Evolutionary conservation across 805 yeast genomes (phyloP).

Genomic region (Komagataella populi): DNA sequence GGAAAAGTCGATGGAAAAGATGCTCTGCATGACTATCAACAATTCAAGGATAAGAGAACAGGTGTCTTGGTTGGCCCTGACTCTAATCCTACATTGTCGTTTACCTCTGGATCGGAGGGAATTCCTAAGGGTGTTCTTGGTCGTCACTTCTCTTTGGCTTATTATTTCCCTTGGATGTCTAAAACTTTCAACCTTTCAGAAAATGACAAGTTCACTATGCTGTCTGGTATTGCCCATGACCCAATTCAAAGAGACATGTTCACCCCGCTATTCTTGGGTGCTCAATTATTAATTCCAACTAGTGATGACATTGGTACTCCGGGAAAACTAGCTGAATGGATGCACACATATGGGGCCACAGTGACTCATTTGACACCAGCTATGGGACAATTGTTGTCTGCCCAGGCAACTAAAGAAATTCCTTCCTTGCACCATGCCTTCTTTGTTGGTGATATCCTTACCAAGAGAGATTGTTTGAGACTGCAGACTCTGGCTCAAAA

Average conservation of each 20-base stretch:
- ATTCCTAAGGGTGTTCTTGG: constrained; percentile 98
- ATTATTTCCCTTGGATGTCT: constrained; percentile 99
- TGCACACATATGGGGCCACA: constrained; percentile 79
- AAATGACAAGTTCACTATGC: constrained; percentile 88
- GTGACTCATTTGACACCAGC: constrained; percentile 98
- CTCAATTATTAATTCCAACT: constrained; percentile 85
- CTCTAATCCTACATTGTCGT: constrained; percentile 89
- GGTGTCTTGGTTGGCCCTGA: constrained; percentile 96
- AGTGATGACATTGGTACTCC: constrained; percentile 98
- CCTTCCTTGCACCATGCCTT: constrained; percentile 89
- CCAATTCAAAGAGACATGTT: constrained; percentile 99
- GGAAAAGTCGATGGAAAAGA: constrained; percentile 34
- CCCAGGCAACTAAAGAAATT: constrained; percentile 84
- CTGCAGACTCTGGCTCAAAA: constrained; percentile 86
- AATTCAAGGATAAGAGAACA: constrained; percentile 43
- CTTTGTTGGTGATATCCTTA: constrained; percentile 94
- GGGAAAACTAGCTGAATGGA: constrained; percentile 95
- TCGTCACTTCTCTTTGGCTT: constrained; percentile 91
- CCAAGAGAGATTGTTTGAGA: constrained; percentile 93
- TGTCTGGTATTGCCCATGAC: constrained; percentile 97
- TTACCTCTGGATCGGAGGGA: constrained; percentile 97
- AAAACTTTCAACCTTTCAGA: constrained; percentile 64
- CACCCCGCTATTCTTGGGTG: constrained; percentile 94
- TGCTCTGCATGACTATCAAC: constrained; percentile 31
- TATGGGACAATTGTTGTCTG: constrained; percentile 95